Conservation (phyloP, 2,329 filamentous ascomycete genomes). For the Pseudogymnoascus sp. region DNA sequence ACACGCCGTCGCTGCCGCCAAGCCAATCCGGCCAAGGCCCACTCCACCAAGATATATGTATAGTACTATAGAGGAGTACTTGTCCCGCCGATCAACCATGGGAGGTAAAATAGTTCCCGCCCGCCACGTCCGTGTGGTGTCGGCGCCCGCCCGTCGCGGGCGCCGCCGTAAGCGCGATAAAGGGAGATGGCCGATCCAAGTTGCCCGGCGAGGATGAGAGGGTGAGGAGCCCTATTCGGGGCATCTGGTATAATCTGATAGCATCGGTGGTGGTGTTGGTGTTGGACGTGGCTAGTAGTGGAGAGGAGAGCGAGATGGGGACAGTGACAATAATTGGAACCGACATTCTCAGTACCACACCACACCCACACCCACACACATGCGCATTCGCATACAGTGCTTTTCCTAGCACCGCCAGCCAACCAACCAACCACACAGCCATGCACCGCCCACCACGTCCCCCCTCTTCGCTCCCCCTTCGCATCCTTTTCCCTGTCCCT, state of each 20-base stretch:
- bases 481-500: background rate
- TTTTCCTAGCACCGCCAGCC: background rate
- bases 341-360: background rate
- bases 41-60: background rate
- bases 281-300: background rate
- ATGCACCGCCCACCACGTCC: background rate
- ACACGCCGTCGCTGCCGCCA: background rate
- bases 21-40: background rate
- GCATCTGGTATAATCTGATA: background rate
- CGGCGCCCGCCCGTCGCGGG: background rate
- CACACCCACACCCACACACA: background rate
- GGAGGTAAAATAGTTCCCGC: slow-evolving; percentile 1
- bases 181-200: background rate
- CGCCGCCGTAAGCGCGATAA: background rate
- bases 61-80: background rate
- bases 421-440: background rate
- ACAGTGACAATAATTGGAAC: background rate
- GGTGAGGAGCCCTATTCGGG: background rate
- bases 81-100: background rate
- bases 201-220: background rate
- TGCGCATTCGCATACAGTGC: background rate
- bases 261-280: background rate
- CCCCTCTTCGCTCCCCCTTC: background rate
- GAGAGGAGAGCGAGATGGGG: background rate
- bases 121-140: background rate